Evolutionary conservation across 2,329 filamentous ascomycete genomes (phyloP).

Genomic region (Tolypocladium pustulatum): DNA sequence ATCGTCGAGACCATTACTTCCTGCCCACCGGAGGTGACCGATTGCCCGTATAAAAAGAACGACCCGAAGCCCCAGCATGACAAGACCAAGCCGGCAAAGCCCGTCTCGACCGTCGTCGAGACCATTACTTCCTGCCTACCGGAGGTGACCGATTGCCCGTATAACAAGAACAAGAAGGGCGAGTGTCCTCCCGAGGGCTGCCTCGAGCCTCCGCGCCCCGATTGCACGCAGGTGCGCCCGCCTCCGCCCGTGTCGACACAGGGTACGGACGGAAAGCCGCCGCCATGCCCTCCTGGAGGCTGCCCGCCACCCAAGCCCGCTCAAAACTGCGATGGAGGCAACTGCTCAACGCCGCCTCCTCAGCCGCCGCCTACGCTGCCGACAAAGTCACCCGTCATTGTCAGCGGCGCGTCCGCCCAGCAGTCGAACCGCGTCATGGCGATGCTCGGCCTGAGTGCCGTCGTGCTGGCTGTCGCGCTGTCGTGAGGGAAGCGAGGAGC

Average conservation of each 20-base stretch:
- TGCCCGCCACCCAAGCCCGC: neutral
- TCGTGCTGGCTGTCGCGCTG: neutral
- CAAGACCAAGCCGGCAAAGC: neutral
- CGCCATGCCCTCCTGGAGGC: neutral
- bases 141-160: slow-evolving; percentile 45
- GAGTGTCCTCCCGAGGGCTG: neutral
- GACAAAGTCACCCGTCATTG: neutral
- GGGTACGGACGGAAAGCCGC: neutral
- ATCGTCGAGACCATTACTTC: slow-evolving; percentile 15
- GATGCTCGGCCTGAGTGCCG: slow-evolving; percentile 3
- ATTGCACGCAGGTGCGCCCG: neutral
- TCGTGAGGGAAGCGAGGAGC: neutral
- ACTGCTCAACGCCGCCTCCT: neutral
- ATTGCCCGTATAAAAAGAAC: slow-evolving; percentile 32
- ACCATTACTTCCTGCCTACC: slow-evolving; percentile 33
- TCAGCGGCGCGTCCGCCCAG: slow-evolving; percentile 3
- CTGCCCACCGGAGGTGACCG: slow-evolving; percentile 42
- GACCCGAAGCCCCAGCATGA: neutral
- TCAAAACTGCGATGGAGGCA: neutral
- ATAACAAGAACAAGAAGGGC: neutral
- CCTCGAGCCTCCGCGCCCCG: neutral
- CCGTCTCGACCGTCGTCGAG: neutral
- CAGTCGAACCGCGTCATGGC: neutral
- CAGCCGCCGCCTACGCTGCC: neutral
- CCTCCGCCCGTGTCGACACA: neutral